phyloP scores from a whole-genome alignment of 2,329 filamentous ascomycete species.

The Tolypocladium capitatum region DNA sequence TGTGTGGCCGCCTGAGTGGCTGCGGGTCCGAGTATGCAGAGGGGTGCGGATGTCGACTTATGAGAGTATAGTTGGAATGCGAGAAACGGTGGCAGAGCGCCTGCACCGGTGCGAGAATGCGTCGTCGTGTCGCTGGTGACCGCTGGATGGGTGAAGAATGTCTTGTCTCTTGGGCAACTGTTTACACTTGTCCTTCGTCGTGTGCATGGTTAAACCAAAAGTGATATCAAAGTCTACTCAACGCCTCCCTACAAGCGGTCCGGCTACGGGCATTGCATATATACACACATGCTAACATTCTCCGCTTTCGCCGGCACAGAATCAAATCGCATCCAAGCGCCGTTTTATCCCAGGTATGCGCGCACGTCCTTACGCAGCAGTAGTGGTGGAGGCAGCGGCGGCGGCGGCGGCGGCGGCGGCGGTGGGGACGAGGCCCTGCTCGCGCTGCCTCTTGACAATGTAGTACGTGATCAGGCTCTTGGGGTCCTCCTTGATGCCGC shows the following conservation, averaged over 20 bases:
- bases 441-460: slow-evolving; percentile 56
- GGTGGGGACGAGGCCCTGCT: slow-evolving; percentile 18
- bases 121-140: neutral
- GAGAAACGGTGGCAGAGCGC: neutral
- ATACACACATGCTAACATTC: neutral
- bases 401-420: neutral
- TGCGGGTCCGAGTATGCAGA: neutral
- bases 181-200: neutral
- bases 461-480: slow-evolving; percentile 72
- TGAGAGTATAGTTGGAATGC: neutral
- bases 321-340: slow-evolving; percentile 2
- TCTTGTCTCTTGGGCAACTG: neutral
- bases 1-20: neutral
- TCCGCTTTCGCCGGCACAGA: neutral
- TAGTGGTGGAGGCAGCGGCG: too few relatives aligned
- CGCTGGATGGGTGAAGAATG: neutral
- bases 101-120: neutral
- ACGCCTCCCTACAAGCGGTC: neutral
- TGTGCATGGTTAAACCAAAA: neutral
- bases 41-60: neutral
- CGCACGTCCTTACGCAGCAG: neutral
- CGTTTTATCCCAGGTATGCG: neutral
- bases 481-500: slow-evolving; percentile 53
- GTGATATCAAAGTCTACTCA: neutral
- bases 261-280: neutral